Base-by-base conservation (phyloP, 1,284 basidiomycete species). In the Puccinia triticina region DNA sequence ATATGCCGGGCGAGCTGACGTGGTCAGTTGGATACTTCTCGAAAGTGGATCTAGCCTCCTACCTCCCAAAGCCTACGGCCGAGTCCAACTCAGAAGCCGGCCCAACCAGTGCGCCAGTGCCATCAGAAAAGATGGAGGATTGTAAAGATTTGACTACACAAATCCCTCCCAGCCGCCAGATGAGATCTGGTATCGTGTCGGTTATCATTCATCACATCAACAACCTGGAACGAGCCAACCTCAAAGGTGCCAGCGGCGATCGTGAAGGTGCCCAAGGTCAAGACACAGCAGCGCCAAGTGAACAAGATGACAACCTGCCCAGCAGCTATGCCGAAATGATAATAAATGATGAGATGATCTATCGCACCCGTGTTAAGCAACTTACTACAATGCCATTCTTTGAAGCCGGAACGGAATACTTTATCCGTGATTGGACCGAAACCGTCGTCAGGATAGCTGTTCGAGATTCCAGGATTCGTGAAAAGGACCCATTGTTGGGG, bases 341-440 rank as follows among this genome's bases (percentile, higher is more conserved):
- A 48, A 88, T 91, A 83, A 90, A 90, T 85, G 91, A 92, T 85
- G 90, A 91, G 85, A 87, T 88, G 57, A 82, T 87, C 50, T 88
- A 92, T 87, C 91, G 92, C 23, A 85, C 85, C 50, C 83, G 89
- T 86, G 84, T 91, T 88, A 91, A 91, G 86, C 88, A 90, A 86
- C 92, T 92, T 87, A 90, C 89, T 18, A 90, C 89, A 82, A 92
- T 92, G 87, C 92, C 92, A 8, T 93, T 91, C 88, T 93, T 91
- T 85, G 84, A 91, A 84, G 92, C 92, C 0, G 90, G 91, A 0
- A 92, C 91, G 18, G 92, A 94, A 87, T 88, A 90, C 50, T 93
- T 93, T 86, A 88, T 94, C 66, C 89, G 91, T 40, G 91, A 93
- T 86, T 93, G 91, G 90, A 88, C 88, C 66, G 89, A 89, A 57